Conservation (phyloP, 2,329 filamentous ascomycete genomes). For the Penicillium sp. region DNA sequence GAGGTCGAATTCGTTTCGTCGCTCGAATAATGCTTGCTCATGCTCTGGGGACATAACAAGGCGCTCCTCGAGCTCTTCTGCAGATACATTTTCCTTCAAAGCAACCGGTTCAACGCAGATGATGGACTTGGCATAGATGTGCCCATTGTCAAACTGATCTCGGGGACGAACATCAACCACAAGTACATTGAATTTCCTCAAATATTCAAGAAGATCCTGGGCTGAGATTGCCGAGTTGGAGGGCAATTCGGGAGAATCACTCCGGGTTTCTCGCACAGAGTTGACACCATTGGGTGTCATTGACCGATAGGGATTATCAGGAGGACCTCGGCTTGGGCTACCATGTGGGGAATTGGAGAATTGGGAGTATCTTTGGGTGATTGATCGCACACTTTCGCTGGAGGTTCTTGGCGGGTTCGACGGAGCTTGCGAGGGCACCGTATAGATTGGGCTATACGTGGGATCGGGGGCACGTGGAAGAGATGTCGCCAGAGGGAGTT, state of each 20-base stretch:
- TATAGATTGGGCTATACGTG: conserved; percentile 50
- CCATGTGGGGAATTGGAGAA: conserved; percentile 33
- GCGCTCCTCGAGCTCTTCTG: conserved; percentile 59
- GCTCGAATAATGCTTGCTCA: conserved; percentile 73
- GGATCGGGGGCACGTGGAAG: conserved; percentile 51
- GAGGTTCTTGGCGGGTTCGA: conserved; percentile 43
- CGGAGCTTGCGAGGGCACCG: conserved; percentile 39
- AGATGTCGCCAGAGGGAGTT: conserved; percentile 43
- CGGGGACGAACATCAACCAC: conserved; percentile 83
- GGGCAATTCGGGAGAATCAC: conserved; percentile 50
- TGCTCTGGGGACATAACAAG: conserved; percentile 49
- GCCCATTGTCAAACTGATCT: conserved; percentile 80
- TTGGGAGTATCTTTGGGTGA: conserved; percentile 38
- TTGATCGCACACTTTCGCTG: conserved; percentile 41
- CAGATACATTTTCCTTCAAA: conserved; percentile 66
- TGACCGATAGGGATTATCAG: conserved; percentile 48
- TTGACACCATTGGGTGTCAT: conserved; percentile 45
- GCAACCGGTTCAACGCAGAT: conserved; percentile 89
- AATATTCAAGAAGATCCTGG: conserved; percentile 69
- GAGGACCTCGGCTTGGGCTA: conserved; percentile 36
- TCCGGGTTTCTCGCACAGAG: conserved; percentile 38
- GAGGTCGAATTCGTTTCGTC: conserved; percentile 74
- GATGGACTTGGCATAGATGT: conserved; percentile 79
- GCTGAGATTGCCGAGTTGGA: conserved; percentile 66
- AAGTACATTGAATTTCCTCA: conserved; percentile 67